These are phyloP conservation scores for Colletotrichum sp. DNA, from an alignment of 2,329 filamentous ascomycete species.

Conservation along the genomic window DNA sequence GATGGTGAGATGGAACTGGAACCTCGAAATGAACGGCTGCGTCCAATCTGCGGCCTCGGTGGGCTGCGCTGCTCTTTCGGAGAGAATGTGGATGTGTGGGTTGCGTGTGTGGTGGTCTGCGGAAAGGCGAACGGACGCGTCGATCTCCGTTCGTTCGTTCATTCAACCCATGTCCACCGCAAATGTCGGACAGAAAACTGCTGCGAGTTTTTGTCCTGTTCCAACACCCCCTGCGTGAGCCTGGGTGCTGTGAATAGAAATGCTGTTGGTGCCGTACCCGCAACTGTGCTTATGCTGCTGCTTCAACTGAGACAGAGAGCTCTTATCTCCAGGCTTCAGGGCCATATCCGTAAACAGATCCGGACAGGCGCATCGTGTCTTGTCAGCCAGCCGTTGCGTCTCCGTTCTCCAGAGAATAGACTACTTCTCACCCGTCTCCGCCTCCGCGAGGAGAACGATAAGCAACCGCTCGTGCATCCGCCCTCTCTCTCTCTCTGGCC, in stretches of 20 bases:
- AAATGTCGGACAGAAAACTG: neutral
- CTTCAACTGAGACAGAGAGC: neutral
- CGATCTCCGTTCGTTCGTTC: neutral
- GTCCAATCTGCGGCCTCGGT: neutral
- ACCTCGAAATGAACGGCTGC: neutral
- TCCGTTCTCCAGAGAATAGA: neutral
- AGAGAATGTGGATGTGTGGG: neutral
- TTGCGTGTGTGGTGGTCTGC: neutral
- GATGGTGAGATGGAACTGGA: neutral
- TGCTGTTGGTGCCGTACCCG: neutral
- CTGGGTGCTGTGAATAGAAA: neutral
- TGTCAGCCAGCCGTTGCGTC: neutral
- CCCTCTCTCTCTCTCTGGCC: neutral
- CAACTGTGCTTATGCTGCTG: neutral
- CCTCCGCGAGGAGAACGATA: neutral
- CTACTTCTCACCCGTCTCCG: neutral
- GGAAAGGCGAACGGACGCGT: neutral
- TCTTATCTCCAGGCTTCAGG: neutral
- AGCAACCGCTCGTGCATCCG: neutral
- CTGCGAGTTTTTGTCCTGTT: neutral
- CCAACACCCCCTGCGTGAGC: neutral
- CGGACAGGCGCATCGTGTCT: neutral
- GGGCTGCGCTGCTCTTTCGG: neutral
- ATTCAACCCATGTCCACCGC: neutral
- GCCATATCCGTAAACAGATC: neutral